Evolutionary conservation across 805 yeast genomes (phyloP).

Genomic region (Wickerhamomyces silvicola): DNA sequence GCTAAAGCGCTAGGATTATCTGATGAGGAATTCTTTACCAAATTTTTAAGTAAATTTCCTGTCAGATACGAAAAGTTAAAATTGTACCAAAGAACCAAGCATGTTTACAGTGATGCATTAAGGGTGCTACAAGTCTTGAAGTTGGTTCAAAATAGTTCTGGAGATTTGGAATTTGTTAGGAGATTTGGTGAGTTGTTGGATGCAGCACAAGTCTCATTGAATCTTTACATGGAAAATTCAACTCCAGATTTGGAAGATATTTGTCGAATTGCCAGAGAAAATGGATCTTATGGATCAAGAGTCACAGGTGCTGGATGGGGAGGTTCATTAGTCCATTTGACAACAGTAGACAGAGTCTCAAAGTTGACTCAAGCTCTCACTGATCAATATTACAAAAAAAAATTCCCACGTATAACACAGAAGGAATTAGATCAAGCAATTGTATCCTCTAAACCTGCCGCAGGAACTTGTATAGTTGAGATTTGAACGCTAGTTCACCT

Average conservation of each 20-base stretch:
- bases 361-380: constrained; percentile 36
- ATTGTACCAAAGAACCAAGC: constrained; percentile 52
- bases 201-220: constrained; percentile 50
- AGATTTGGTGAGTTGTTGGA: constrained; percentile 52
- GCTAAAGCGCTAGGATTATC: constrained; percentile 37
- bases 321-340: constrained; percentile 64
- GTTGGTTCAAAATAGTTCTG: constrained; percentile 24
- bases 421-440: constrained; percentile 44
- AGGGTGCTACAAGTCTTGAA: constrained; percentile 48
- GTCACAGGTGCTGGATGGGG: constrained; percentile 83
- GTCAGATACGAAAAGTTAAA: constrained; percentile 52
- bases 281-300: constrained; percentile 61
- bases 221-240: constrained; percentile 45
- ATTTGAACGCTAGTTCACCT: no score
- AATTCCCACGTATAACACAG: constrained; percentile 42
- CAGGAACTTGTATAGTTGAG: constrained; percentile 36
- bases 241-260: constrained; percentile 47
- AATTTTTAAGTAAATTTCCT: constrained; percentile 45
- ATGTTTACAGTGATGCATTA: constrained; percentile 55
- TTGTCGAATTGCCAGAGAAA: constrained; percentile 43
- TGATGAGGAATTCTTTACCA: constrained; percentile 34
- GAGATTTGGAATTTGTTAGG: constrained; percentile 26
- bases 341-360: constrained; percentile 35
- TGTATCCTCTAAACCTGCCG: constrained; percentile 48
- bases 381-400: constrained; percentile 42